Conservation (phyloP, 2,329 filamentous ascomycete species). For the Chaetothyriales sp. region DNA sequence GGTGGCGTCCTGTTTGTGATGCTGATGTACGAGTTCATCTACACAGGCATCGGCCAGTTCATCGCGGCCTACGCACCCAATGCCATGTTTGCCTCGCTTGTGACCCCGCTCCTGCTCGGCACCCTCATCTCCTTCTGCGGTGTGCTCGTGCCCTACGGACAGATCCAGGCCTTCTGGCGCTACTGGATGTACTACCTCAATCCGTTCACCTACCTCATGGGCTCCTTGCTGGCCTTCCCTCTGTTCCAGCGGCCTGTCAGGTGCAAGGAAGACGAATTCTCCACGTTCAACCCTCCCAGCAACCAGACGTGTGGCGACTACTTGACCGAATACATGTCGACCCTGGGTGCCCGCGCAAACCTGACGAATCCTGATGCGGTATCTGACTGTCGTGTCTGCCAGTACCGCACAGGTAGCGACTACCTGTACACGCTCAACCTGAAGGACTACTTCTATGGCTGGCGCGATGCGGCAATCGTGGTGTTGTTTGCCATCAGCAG, state of each 20-base stretch:
- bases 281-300: constrained; percentile 30
- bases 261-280: constrained; percentile 39
- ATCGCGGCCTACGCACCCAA: constrained; percentile 60
- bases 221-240: constrained; percentile 40
- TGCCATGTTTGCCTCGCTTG: constrained; percentile 52
- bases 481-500: constrained; percentile 43
- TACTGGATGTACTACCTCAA: constrained; percentile 52
- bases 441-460: constrained; percentile 48
- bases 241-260: constrained; percentile 35
- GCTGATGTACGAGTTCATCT: constrained; percentile 59
- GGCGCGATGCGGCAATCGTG: constrained; percentile 51
- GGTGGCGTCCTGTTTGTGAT: constrained; percentile 50
- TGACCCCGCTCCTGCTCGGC: constrained; percentile 56
- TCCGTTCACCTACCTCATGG: constrained; percentile 50
- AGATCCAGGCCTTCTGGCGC: constrained; percentile 53
- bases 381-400: constrained; percentile 45
- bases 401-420: constrained; percentile 44
- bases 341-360: constrained; percentile 35
- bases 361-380: constrained; percentile 48
- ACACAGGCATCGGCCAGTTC: constrained; percentile 61
- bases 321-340: constrained; percentile 33
- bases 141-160: constrained; percentile 52
- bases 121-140: constrained; percentile 61
- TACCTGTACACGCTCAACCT: constrained; percentile 49
- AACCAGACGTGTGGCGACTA: constrained; percentile 46